Evolutionary conservation across 306 rosid species (phyloP).

Genomic region (Corylus heterophylla): DNA sequence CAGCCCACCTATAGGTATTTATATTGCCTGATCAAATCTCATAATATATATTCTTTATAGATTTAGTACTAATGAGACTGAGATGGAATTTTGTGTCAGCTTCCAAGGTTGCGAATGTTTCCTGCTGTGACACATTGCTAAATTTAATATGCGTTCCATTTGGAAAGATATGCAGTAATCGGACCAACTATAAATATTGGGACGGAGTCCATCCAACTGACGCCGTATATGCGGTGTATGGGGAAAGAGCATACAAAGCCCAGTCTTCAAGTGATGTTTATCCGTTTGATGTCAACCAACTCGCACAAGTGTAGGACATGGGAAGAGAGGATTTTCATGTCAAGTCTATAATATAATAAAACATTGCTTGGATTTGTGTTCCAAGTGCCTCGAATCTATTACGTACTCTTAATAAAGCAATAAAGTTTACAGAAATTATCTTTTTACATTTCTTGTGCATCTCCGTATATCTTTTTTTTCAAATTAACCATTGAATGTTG

Average conservation of each 20-base stretch:
- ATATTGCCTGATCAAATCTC: background rate
- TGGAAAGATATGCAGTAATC: constrained; percentile 9
- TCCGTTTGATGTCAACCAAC: constrained; percentile 13
- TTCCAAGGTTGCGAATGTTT: background rate
- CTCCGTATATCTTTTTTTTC: no score
- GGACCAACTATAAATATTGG: background rate
- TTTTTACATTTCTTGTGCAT: no score
- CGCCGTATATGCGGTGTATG: background rate
- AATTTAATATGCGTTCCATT: background rate
- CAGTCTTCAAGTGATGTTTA: background rate
- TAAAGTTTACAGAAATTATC: no score
- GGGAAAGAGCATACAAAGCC: constrained; percentile 13
- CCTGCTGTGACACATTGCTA: background rate
- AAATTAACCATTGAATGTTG: no score
- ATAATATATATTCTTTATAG: no score
- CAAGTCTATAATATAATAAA: no score
- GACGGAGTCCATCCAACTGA: constrained; percentile 31
- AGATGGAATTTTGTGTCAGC: background rate
- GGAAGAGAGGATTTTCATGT: no score
- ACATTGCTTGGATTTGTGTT: no score
- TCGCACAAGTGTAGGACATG: background rate
- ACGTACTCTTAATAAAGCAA: no score
- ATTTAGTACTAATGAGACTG: background rate
- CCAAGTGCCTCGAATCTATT: no score
- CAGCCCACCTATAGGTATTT: background rate